A percentile compares a stretch with the other conserved stretches of the same genome.
Evolutionary conservation across 2,329 filamentous ascomycete species (phyloP).

Genomic region (Pyricularia grisea): DNA sequence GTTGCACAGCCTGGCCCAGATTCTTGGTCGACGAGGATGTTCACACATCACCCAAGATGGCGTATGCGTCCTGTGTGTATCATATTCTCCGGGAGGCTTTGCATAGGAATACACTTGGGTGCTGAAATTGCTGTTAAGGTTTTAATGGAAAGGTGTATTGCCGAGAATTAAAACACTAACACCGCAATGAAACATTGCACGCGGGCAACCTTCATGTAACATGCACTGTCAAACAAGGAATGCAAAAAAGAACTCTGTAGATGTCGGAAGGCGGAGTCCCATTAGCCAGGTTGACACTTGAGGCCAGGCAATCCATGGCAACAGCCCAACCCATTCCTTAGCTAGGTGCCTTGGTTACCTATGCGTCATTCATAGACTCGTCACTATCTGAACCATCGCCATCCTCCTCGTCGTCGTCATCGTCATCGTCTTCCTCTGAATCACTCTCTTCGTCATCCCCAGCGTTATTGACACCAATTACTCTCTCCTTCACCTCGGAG

Average conservation of each 20-base stretch:
- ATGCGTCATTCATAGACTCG: slow-evolving; percentile 51
- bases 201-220: neutral
- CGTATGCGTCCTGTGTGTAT: neutral
- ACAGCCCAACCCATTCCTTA: neutral
- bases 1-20: neutral
- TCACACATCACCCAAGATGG: too few species aligned
- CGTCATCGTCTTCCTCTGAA: slow-evolving; percentile 34
- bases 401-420: slow-evolving; percentile 27
- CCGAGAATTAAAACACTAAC: neutral
- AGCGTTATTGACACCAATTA: slow-evolving; percentile 63
- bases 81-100: neutral
- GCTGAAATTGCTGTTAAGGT: neutral
- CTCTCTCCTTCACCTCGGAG: slow-evolving; percentile 60
- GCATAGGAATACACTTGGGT: neutral
- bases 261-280: neutral
- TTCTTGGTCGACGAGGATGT: neutral
- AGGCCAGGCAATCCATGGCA: neutral
- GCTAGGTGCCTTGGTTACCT: slow-evolving; percentile 4
- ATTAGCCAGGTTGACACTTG: neutral
- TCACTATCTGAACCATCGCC: slow-evolving; percentile 24
- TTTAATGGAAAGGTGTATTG: neutral
- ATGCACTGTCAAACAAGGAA: neutral
- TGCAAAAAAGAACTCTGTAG: neutral
- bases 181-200: neutral
- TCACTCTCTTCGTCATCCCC: slow-evolving; percentile 43